Base-by-base conservation (phyloP, 2,329 filamentous ascomycete species). In the Hypoxylon sp. region DNA sequence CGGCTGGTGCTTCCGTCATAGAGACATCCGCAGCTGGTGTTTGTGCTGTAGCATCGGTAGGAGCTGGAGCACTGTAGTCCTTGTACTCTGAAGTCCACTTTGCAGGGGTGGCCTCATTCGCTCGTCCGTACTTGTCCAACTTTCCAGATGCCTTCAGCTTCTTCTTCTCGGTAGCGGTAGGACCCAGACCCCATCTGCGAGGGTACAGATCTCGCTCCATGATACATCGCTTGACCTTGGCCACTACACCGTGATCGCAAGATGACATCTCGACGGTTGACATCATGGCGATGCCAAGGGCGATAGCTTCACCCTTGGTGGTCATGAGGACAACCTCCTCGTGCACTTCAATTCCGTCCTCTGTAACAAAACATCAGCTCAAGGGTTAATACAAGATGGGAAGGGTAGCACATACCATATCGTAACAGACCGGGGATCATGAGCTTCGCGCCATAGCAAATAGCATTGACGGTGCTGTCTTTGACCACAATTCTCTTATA, bases 121-220 rank as follows among this genome's bases (percentile, higher is more conserved):
- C 83, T 65, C 94, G 91, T 74, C 96, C 96, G 76, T 90, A 98
- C 91, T 99, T 99, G 86, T 99, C 96, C 67, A 99, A 91, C 85
- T 98, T 97, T 82, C 96, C 96, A 74, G 94, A 92, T 58, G 94
- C 93, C 90, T 98, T 98, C 86, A 99, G 90, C 90, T 98, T 98
- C 92, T 99, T 99, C 91, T 99, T 99, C 88, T 98, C 94, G 53
- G 92, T 84, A 54, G 96, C 96, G 67, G 95, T 91, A 58, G 96
- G 95, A 70, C 96, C 96, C 79, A 98, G 89, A 73, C 96, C 96
- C 96, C 96, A 99, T 86, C 95, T 88, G 81, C 94, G 89, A 71
- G 96, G 96, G 88, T 99, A 99, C 66, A 98, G 87, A 80, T 98
- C 96, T 77, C 96, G 93, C 87, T 99, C 96, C 96, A 99, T 99